Conservation (phyloP, 2,329 filamentous ascomycete species). For the Fusarium fujikuroi region DNA sequence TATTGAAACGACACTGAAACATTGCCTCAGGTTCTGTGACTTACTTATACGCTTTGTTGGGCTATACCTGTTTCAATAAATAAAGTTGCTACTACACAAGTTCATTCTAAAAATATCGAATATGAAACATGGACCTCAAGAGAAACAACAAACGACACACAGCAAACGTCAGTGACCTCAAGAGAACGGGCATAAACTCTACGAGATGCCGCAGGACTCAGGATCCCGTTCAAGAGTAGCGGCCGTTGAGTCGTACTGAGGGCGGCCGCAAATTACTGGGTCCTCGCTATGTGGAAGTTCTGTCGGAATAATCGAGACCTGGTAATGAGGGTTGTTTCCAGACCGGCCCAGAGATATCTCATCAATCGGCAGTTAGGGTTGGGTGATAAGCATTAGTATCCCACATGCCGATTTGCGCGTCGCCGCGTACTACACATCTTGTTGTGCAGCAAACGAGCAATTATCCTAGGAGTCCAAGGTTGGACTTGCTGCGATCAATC, state of each 20-base stretch:
- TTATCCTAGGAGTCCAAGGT: constrained; percentile 57
- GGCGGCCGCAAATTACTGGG: neutral
- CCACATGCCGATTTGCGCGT: constrained; percentile 72
- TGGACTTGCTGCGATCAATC: constrained; percentile 62
- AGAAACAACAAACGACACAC: neutral
- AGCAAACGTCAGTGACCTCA: neutral
- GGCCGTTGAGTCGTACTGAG: neutral
- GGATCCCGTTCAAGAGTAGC: neutral
- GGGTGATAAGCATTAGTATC: constrained; percentile 55
- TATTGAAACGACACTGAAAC: neutral
- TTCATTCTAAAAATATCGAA: neutral
- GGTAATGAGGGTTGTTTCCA: neutral
- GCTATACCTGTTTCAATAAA: neutral
- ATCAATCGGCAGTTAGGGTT: neutral
- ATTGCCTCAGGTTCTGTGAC: no score
- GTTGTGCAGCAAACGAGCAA: constrained; percentile 45
- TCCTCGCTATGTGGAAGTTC: neutral
- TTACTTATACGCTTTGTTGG: neutral
- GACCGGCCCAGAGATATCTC: neutral
- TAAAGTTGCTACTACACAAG: neutral
- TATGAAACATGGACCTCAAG: neutral
- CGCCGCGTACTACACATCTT: constrained; percentile 68
- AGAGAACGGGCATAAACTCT: neutral
- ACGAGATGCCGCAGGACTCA: neutral
- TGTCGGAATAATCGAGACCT: neutral